These are phyloP conservation scores for Entomortierella parvispora DNA, from an alignment of 192 early-diverging fungal species.

Conservation along the genomic window DNA sequence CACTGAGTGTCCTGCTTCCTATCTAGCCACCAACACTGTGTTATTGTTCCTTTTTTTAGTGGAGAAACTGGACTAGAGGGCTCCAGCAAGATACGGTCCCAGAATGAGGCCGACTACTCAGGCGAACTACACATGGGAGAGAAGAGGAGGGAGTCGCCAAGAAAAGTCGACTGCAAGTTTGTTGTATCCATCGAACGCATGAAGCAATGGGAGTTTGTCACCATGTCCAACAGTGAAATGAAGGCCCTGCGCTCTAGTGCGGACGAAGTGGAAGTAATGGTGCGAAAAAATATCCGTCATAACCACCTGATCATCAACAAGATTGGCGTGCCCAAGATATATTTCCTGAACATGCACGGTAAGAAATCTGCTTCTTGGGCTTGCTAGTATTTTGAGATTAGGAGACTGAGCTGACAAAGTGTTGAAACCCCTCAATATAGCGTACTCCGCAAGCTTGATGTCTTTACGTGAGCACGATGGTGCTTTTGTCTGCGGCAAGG, in stretches of 20 bases:
- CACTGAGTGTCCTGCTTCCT: neutral
- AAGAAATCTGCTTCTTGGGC: neutral
- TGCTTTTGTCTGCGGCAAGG: conserved; percentile 15
- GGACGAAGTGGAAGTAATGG: conserved; percentile 3
- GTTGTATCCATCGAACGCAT: conserved; percentile 9
- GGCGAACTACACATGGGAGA: neutral
- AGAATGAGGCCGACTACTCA: conserved; percentile 9
- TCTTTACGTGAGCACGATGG: conserved; percentile 10
- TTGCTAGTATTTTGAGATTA: no score
- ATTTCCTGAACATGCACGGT: conserved; percentile 17
- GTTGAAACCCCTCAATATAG: neutral
- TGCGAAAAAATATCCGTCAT: conserved; percentile 15
- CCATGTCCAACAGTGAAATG: conserved; percentile 22
- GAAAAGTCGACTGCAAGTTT: conserved; percentile 23
- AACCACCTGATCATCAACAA: conserved; percentile 20
- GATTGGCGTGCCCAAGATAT: conserved; percentile 3
- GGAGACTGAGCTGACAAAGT: no score
- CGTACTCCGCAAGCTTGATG: conserved; percentile 20
- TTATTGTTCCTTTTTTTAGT: conserved; percentile 8
- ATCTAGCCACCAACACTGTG: neutral
- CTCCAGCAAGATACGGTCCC: conserved; percentile 5
- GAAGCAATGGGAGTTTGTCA: conserved; percentile 9
- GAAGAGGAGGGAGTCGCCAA: conserved; percentile 1
- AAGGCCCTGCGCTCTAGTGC: conserved; percentile 10
- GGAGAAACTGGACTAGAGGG: conserved; percentile 18